Evolutionary conservation across 2,329 filamentous ascomycete species (phyloP), one percentile per base, ranked within the genome.

Genomic region (Trichoderma polysporum): DNA sequence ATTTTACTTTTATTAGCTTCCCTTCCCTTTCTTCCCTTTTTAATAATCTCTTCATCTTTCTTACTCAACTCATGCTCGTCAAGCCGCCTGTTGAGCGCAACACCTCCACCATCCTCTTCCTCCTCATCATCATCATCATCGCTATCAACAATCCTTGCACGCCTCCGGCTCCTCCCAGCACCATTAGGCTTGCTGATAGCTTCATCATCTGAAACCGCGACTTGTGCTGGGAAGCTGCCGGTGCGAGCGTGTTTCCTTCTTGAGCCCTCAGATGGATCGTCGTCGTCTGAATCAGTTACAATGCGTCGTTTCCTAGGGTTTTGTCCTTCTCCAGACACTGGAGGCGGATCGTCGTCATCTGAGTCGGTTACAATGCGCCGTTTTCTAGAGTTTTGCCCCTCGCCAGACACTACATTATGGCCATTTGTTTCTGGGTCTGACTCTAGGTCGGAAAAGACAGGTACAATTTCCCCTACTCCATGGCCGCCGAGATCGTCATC

Each of bases 361-460:
- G 76, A 77, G n/a, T 78, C 78, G 0, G 70, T 66, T 0, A 79
- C 71, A 2, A 75, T 70, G 3, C 69, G 74, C 0, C 76, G 73
- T 50, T 77, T 78, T 5, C 71, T 70, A 10, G 71, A 69, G n/a
- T 62, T 33, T n/a, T 59, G 53, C 22, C 71, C 29, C n/a, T 69
- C 70, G 17, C 62, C n/a, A 17, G 31, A 33, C n/a, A 10, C 35
- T 4, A n/a, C 49, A n/a, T 69, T 25, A n/a, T 31, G 33, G 12
- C 53, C 22, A 25, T 2, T 59, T n/a, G n/a, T n/a, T 45, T 45
- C 39, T 64, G 19, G 50, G 9, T 71, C 75, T 41, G 69, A 69
- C 25, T 78, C 76, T 0, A 75, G 76, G 6, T 74, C 77, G 1
- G 76, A 79, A 27, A 78, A 77, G 2, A 72, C 69, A 15, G 71